These are phyloP conservation scores for Rubia balearica DNA, from an alignment of 305 asterid species.

Conservation along the genomic window DNA sequence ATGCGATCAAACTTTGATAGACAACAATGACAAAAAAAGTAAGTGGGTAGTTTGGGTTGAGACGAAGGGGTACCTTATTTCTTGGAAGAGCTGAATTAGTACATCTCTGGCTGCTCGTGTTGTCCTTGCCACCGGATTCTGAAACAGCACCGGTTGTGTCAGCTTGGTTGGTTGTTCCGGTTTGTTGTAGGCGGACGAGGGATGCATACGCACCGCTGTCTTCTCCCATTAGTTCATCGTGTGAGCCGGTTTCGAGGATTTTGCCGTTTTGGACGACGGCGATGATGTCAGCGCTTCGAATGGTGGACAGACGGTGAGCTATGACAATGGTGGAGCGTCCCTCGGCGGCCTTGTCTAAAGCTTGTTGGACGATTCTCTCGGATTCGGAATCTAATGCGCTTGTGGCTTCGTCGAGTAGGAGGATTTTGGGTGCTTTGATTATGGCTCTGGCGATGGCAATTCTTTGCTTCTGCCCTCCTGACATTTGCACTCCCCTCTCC, in stretches of 20 bases:
- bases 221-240: slow-evolving; percentile 46
- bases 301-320: slow-evolving; percentile 93
- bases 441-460: slow-evolving; percentile 92
- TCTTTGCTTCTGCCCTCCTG: slow-evolving; percentile 95
- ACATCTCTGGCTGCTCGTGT: no score
- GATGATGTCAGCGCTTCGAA: slow-evolving; percentile 66
- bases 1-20: no score
- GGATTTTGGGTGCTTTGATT: slow-evolving; percentile 71
- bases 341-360: slow-evolving; percentile 69
- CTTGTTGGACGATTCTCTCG: slow-evolving; percentile 75
- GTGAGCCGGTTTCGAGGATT: slow-evolving; percentile 63
- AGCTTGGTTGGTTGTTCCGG: slow-evolving; percentile 5
- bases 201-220: slow-evolving; percentile 47
- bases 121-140: background rate
- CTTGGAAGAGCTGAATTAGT: no score
- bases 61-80: no score
- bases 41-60: no score
- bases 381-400: slow-evolving; percentile 90
- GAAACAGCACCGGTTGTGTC: background rate
- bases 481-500: slow-evolving; percentile 86
- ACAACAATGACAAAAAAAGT: no score
- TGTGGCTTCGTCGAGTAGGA: slow-evolving; percentile 90
- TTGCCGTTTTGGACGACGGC: slow-evolving; percentile 63
- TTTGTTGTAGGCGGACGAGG: slow-evolving; percentile 59
- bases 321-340: slow-evolving; percentile 80